A percentile compares a stretch with the other conserved stretches of the same genome.
Conservation (phyloP, 2,329 filamentous ascomycete species). For the Grosmannia clavigera region DNA sequence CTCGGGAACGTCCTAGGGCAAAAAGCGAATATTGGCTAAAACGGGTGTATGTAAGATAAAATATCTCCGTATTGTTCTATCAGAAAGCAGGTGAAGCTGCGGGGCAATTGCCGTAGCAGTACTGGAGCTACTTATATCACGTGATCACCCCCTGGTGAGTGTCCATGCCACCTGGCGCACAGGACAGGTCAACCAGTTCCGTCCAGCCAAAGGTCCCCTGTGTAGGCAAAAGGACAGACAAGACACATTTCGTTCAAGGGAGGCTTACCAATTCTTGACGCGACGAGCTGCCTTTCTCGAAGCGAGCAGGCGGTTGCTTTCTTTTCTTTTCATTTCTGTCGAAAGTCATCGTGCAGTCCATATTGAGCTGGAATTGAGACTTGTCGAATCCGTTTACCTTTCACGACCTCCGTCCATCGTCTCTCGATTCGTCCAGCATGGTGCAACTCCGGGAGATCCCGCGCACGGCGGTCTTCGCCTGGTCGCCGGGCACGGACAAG, state of each 20-base stretch:
- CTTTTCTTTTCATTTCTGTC: neutral
- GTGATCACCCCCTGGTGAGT: neutral
- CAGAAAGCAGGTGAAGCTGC: neutral
- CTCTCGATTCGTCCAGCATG: conserved; percentile 42
- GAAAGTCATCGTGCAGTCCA: neutral
- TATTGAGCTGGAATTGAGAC: neutral
- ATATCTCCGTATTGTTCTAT: neutral
- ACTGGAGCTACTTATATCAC: conserved; percentile 2
- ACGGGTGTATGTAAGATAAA: neutral
- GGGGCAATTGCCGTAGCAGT: neutral
- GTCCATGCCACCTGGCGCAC: conserved; percentile 7
- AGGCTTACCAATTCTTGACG: neutral
- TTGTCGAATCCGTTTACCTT: neutral
- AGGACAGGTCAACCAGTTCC: conserved; percentile 10
- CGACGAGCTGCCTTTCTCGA: conserved; percentile 1
- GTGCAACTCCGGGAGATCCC: conserved; percentile 93
- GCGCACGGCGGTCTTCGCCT: conserved; percentile 92
- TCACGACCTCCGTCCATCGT: neutral
- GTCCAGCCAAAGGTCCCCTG: neutral
- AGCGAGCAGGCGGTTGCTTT: neutral
- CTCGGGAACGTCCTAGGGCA: too few relatives aligned
- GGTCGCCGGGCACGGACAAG: conserved; percentile 70
- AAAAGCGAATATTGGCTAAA: neutral
- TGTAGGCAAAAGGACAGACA: conserved; percentile 8
- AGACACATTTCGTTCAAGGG: conserved; percentile 1